A percentile compares a stretch with the other conserved stretches of the same genome.
Conservation (phyloP, 306 rosid species). For the Lablab purpureus region DNA sequence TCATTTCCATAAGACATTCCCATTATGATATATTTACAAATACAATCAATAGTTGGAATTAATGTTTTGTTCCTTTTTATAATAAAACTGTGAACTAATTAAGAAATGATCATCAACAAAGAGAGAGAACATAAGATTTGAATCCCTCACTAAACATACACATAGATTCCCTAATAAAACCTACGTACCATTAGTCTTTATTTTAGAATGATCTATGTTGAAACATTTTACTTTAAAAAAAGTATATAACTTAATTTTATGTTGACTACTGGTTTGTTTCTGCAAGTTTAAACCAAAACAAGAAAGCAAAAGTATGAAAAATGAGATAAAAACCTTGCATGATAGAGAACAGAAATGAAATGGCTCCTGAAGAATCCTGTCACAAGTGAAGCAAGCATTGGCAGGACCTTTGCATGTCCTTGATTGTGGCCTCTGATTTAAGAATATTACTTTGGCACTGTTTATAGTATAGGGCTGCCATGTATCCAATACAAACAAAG, state of each 20-base stretch:
- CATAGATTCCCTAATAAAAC: background rate
- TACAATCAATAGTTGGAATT: background rate
- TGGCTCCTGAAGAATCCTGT: slow-evolving; percentile 93
- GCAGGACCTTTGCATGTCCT: slow-evolving; percentile 75
- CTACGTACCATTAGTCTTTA: background rate
- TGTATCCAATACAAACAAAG: slow-evolving; percentile 40
- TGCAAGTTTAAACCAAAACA: background rate
- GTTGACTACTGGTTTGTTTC: background rate
- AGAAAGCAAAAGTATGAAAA: background rate
- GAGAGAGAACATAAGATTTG: background rate
- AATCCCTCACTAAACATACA: background rate
- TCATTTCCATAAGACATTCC: background rate
- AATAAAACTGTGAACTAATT: background rate
- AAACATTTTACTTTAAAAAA: background rate
- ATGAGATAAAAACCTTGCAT: slow-evolving; percentile 71
- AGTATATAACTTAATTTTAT: background rate
- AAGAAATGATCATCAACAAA: background rate
- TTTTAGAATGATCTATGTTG: background rate
- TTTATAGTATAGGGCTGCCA: slow-evolving; percentile 92
- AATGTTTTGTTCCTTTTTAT: background rate
- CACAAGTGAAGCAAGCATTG: slow-evolving; percentile 87
- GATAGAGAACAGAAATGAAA: slow-evolving; percentile 93
- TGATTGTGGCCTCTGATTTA: slow-evolving; percentile 92
- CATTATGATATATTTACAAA: background rate
- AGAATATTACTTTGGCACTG: slow-evolving; percentile 93